Base-by-base conservation (phyloP, 352 stramenopile species). In the Globisporangium mamillatum region DNA sequence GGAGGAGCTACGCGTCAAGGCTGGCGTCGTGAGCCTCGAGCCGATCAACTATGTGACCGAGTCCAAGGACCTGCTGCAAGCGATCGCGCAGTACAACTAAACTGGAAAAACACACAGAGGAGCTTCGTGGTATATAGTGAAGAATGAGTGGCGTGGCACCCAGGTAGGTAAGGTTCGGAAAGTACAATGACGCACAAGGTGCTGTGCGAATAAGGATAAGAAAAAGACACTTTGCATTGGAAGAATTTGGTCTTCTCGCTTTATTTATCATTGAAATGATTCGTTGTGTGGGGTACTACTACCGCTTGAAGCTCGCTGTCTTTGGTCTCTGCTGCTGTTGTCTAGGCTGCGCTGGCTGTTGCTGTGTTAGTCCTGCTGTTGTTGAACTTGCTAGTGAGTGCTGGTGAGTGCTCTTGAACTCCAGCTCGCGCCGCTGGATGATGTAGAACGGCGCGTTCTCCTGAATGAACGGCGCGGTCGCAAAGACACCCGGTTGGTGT, bases 1-100 rank as follows among this genome's bases (percentile, higher is more conserved):
- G 67, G 97, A 99, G 60, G 97, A 99, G 78, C 72, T 91, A 29
- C 92, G 97, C 22, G 81, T 98, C 54, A 99, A 99, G 78, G 94
- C 89, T 14, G 81, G 84, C 46, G 90, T 99, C 46, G 80, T 97
- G 53, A 92, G 81, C 66, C 75, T 99, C 71, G 84, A 96, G 64
- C 90, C 90, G 50, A 81, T 99, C 67, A 95, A 99, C 79, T 98
- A 98, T 66, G 89, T 86, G 53, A 78, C 86, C 56, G 97, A 99
- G 72, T 95, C 89, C 34, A 89, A 91, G 63, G 87, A 98, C 60
- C 77, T 99, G 54, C 82, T 99, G 41, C 77, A 94, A 64, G 96
- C 96, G 10, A 97, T 99, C 73, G 79, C 82, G 24, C 84, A 94
- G 76, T 94, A 92, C 84, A 93, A 76, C 74, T 94, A 78, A 53